A percentile compares a stretch with the other conserved stretches of the same genome.
Evolutionary conservation across 768 basidiomycete species (phyloP).

Genomic region (Pisolithus marmoratus): DNA sequence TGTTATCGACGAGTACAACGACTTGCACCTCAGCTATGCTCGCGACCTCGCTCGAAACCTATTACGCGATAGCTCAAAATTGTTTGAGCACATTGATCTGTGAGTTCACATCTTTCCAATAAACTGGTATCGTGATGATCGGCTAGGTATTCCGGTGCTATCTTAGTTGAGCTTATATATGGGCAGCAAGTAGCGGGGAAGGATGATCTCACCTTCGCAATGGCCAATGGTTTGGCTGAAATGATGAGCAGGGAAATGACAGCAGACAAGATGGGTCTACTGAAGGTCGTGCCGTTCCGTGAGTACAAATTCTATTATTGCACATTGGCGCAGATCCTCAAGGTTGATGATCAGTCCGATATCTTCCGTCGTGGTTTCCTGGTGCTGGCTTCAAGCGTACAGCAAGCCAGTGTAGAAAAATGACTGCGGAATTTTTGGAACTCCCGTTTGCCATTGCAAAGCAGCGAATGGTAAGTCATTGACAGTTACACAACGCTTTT

Average conservation of each 20-base stretch:
- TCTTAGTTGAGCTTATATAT: slow-evolving; percentile 2
- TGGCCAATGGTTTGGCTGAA: background rate
- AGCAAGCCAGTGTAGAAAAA: background rate
- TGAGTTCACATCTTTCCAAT: background rate
- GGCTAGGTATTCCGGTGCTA: background rate
- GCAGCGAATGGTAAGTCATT: background rate
- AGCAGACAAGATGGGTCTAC: background rate
- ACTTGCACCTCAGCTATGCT: slow-evolving; percentile 1
- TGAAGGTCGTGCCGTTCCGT: slow-evolving; percentile 7
- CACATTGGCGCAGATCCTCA: background rate
- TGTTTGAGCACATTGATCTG: slow-evolving; percentile 1
- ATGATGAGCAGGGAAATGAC: background rate
- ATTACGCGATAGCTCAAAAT: background rate
- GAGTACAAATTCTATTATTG: background rate
- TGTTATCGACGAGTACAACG: slow-evolving; percentile 2
- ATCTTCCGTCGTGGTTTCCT: slow-evolving; percentile 11
- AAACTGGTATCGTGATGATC: background rate
- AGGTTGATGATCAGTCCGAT: slow-evolving; percentile 1
- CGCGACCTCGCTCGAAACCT: background rate
- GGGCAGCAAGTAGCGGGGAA: slow-evolving; percentile 1
- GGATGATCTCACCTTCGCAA: slow-evolving; percentile 3
- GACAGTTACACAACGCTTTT: too few species aligned
- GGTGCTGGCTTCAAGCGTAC: slow-evolving; percentile 6
- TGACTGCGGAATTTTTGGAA: background rate
- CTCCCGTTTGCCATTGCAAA: slow-evolving; percentile 5